Evolutionary conservation across 164 flowering plant species (phyloP), one percentile per base, ranked within the genome.

Genomic region (Aristolochia californica): DNA sequence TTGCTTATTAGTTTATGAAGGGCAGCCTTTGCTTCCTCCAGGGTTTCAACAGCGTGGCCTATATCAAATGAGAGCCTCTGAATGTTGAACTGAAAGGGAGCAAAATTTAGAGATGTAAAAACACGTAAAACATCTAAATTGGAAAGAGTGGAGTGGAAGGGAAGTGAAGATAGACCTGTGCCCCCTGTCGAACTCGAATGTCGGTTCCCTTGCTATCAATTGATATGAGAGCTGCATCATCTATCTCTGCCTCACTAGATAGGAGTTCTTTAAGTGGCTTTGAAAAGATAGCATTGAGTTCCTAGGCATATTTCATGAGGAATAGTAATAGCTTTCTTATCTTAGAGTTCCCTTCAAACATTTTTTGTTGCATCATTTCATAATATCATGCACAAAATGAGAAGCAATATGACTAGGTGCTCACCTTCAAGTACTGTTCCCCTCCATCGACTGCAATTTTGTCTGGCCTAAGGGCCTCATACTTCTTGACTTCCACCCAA

Each of bases 401-500:
- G 2, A 9, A n/a, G 26, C 38, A 44, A 43, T 14, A 26, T 18
- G 11, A 48, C 20, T 48, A 50, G 56, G 18, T 28, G 57, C 27
- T 57, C 55, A 89, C 99, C 97, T 90, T 94, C 20, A 94, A 74
- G 66, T 82, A 78, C 45, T 94, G 95, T 75, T 94, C 99, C 21
- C 93, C 99, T 25, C 97, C 97, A 62, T 90, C 84, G 48, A 83
- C 85, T 34, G 97, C 97, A 77, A 94, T 94, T 74, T 81, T 87
- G 73, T 94, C 99, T 50, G 99, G 97, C 53, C 75, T 69, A 55
- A 88, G 75, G 25, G 68, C 56, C 68, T 94, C 97, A 62, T 87
- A 94, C 75, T 94, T 97, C 69, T 84, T 82, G 55, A 90, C 95
- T 72, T 94, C 84, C 28, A 94, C 93, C 99, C 99, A 94, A 50